Conservation (phyloP, 2,329 filamentous ascomycete genomes). For the Pseudogymnoascus verrucosus region DNA sequence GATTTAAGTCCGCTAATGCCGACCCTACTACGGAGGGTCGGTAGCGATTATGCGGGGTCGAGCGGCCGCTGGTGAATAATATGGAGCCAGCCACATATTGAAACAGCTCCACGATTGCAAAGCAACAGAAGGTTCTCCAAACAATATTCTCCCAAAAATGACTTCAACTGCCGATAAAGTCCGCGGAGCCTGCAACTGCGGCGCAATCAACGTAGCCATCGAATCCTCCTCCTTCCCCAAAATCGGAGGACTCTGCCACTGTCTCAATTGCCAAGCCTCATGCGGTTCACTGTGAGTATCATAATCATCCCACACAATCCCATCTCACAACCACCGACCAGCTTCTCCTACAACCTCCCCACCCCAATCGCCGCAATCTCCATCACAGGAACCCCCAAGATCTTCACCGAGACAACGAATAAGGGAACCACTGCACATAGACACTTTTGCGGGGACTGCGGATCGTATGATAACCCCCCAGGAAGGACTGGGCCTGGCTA, state of each 20-base stretch:
- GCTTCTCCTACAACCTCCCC: conserved; percentile 12
- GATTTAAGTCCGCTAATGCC: background rate
- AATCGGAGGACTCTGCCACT: conserved; percentile 12
- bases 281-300: background rate
- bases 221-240: conserved; percentile 8
- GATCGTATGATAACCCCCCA: conserved; percentile 4
- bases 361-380: conserved; percentile 10
- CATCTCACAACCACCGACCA: background rate
- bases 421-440: conserved; percentile 12
- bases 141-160: background rate
- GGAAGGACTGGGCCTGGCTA: background rate
- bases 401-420: conserved; percentile 8
- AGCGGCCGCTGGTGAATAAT: background rate
- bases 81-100: background rate
- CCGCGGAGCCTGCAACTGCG: conserved; percentile 14
- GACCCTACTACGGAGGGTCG: background rate
- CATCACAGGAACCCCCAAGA: conserved; percentile 12
- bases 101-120: background rate
- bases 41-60: background rate
- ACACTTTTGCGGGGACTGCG: conserved; percentile 15
- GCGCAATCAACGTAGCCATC: conserved; percentile 11
- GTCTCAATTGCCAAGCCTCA: conserved; percentile 13
- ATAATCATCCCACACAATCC: background rate
- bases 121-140: background rate
- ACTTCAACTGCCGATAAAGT: conserved; percentile 7